Base-by-base conservation (phyloP, 176 grass and related monocot genomes). In the Rhynchospora pubera region DNA sequence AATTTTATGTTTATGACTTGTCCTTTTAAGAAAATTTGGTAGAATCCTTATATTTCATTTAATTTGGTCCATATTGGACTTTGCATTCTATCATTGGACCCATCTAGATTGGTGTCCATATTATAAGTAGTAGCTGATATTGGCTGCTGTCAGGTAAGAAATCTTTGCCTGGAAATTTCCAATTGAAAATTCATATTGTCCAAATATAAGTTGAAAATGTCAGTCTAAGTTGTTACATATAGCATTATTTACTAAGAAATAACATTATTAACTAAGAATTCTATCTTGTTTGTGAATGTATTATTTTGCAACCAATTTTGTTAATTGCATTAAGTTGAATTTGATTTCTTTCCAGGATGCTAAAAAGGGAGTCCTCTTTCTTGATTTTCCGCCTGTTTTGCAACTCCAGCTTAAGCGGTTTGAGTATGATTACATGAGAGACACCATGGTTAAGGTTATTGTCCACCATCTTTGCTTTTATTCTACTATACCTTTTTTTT, bases 321-420 rank as follows among this genome's bases (percentile, higher is more conserved):
- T 51, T 81, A 56, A 85, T 80, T 32, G 15, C 56, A 55, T 82
- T 89, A 60, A 42, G 60, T 52, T 51, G 79, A 7, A 61, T 70
- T 88, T 84, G 60, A 52, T 88, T 83, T 57, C 43, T 78, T 84
- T 19, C 48, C 87, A 97, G 93, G 93, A 97, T 93, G 91, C 93
- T 51, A 93, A 85, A 84, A 97, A 97, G 58, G 93, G 93, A 77
- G 93, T 93, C 83, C 86, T 97, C 61, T 97, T 97, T 84, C 90
- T 97, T 62, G 85, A 97, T 87, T 91, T 93, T 7, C 93, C 93
- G 15, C 93, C 93, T 69, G 91, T 97, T 86, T 93, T 97, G 90
- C 93, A 97, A 91, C 91, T 97, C 85, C 93, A 97, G 85, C 65
- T 97, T 79, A 97, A 97, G 85, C 88, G 93, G 61, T 97, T 97